These are phyloP conservation scores for Botrytis paeoniae DNA, from an alignment of 2,329 filamentous ascomycete genomes.

Conservation along the genomic window DNA sequence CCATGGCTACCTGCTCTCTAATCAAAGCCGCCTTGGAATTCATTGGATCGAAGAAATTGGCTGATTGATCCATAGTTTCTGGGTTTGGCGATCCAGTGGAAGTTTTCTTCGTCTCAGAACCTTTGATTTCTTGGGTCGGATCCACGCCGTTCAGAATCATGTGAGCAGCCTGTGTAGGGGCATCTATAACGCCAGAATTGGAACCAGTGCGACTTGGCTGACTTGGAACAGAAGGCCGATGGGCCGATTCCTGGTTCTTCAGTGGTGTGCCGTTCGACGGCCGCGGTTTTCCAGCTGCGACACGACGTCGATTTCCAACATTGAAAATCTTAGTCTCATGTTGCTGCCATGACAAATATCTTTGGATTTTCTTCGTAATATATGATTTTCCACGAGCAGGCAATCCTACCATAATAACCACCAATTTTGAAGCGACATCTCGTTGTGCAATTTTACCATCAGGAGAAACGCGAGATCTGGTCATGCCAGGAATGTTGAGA, in stretches of 20 bases:
- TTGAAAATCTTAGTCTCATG: conserved; percentile 97
- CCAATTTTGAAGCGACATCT: conserved; percentile 93
- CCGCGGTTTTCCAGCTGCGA: conserved; percentile 60
- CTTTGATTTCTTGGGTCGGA: conserved; percentile 27
- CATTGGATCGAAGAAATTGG: conserved; percentile 87
- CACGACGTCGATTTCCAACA: conserved; percentile 84
- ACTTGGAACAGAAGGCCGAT: neutral
- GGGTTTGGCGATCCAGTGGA: conserved; percentile 37
- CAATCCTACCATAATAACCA: conserved; percentile 97
- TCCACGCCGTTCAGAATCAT: conserved; percentile 54
- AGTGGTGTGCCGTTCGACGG: conserved; percentile 24
- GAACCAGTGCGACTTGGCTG: conserved; percentile 23
- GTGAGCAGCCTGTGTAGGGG: conserved; percentile 51
- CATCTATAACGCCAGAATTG: conserved; percentile 32
- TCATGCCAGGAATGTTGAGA: conserved; percentile 94
- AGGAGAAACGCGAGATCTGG: conserved; percentile 89
- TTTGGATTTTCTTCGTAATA: conserved; percentile 95
- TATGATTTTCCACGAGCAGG: conserved; percentile 96
- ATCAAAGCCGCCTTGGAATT: conserved; percentile 80
- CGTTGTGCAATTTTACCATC: conserved; percentile 91
- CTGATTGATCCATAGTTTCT: conserved; percentile 73
- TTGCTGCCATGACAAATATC: conserved; percentile 96
- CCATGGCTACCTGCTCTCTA: conserved; percentile 86
- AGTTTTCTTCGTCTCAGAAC: conserved; percentile 17
- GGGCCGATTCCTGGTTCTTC: conserved; percentile 21